Evolutionary conservation across 306 rosid species (phyloP).

Genomic region (Corylus avellana): DNA sequence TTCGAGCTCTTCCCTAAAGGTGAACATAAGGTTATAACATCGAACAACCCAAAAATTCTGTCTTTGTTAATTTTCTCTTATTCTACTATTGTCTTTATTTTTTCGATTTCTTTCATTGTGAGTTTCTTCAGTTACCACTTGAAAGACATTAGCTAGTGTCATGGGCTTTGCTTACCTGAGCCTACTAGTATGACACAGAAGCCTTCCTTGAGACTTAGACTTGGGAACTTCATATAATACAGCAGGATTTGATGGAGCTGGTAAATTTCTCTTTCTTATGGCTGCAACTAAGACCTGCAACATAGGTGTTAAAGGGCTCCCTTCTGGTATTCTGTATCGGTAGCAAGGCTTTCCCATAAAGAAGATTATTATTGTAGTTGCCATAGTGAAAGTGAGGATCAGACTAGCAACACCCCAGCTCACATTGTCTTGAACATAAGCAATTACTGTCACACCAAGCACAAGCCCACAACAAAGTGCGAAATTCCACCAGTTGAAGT

Average conservation of each 20-base stretch:
- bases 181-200: conserved; percentile 38
- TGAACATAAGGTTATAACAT: too few species aligned
- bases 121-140: too few species aligned
- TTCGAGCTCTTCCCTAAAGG: too few species aligned
- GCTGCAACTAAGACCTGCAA: conserved; percentile 50
- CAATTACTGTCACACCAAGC: conserved; percentile 44
- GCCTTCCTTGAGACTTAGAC: conserved; percentile 32
- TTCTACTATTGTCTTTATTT: too few species aligned
- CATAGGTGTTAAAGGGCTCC: conserved; percentile 44
- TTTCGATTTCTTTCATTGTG: too few species aligned
- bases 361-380: conserved; percentile 28
- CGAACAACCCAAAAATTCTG: too few species aligned
- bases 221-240: conserved; percentile 40
- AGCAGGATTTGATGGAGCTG: conserved; percentile 31
- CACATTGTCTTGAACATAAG: conserved; percentile 41
- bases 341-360: conserved; percentile 39
- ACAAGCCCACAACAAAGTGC: conserved; percentile 32
- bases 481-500: conserved; percentile 55
- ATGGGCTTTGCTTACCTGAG: conserved; percentile 33
- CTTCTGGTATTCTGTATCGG: conserved; percentile 38
- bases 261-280: conserved; percentile 44
- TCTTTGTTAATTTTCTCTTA: too few species aligned
- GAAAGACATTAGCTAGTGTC: not conserved
- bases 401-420: conserved; percentile 49
- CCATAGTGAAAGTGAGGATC: conserved; percentile 35